Evolutionary conservation across 2,329 filamentous ascomycete genomes (phyloP), one percentile per base, ranked within the genome.

Genomic region (Trichophyton simii): DNA sequence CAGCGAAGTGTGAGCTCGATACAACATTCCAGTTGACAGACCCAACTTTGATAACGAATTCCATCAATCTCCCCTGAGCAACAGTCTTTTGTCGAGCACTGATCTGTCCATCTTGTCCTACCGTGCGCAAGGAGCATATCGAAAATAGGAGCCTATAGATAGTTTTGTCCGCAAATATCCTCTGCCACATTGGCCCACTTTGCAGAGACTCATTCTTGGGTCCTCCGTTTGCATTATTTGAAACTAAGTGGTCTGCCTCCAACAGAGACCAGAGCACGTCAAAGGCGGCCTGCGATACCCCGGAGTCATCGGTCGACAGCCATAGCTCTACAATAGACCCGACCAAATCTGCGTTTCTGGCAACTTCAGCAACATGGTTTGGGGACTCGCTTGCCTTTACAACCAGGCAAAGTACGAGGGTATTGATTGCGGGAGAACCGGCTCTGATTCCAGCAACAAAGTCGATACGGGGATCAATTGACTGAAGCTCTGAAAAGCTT

Each of bases 151-250:
- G 72, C 1, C 74, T 75, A 65, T 84, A 84, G 5, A 86, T 78
- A 66, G 84, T 78, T 62, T 76, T 78, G 64, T 86, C 84, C 1
- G 78, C 77, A 66, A 87, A 86, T 0, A 86, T 66, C 18, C 84
- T 79, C 67, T 82, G 80, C 83, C 83, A 86, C 67, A 87, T 75
- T 0, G 84, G 71, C 0, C 79, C 80, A 64, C 81, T 79, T 3
- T 79, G 78, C 67, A 63, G 65, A 58, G 66, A n/a, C 15, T 73
- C 62, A 64, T 67, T 52, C 63, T 64, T 59, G 3, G 60, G 67
- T 6, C 61, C 60, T 11, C 68, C 67, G 41, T 68, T 66, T 7
- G 61, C 54, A 2, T 62, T 63, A 52, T 65, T 62, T 46, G 42
- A 31, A 3, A 66, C 63, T 25, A 70, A 68, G 50, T 76, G 71